Evolutionary conservation across 164 flowering plant species (phyloP), one percentile per base, ranked within the genome.

Genomic region (Hamamelis virginiana): DNA sequence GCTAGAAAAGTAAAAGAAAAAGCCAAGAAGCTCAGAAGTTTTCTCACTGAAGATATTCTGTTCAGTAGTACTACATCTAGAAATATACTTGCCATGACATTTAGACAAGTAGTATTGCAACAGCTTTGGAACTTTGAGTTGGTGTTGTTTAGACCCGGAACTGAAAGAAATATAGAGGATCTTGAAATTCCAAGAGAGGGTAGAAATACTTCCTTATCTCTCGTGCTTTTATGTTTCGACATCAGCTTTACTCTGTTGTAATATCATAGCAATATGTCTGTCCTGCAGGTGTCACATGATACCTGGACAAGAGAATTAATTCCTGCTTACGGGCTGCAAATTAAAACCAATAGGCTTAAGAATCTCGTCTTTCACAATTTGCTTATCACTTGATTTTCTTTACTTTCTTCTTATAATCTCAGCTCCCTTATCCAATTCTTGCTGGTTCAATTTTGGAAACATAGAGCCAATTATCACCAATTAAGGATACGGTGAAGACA

Each of bases 51-150:
- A 66, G 97, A 89, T 64, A 72, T 91, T 26, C 45, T 87, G 33
- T 71, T 81, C 2, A 67, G 84, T n/a, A n/a, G n/a, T 60, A 64
- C 79, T 13, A 50, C 76, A 9, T 80, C 94, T 26, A 75, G 41
- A 68, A 86, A 88, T 67, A 90, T 95, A 80, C 89, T 95, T 60
- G 87, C 96, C 33, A 87, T 91, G 93, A 92, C 99, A 28, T 95
- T 92, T 78, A 84, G 97, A 70, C 97, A 91, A 84, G 99, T 92
- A 15, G 87, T 89, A 47, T 41, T 92, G 78, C 84, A 80, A 46
- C 83, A 77, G 59, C 78, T 89, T 44, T 87, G 91, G 95, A 86
- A 79, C 68, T 88, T 91, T 72, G 93, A 95, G 73, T 72, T 95
- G 68, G 78, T 70, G 55, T 23, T 86, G 62, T 87, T 89, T 67